A percentile compares a stretch with the other conserved stretches of the same genome.
phyloP scores from a whole-genome alignment of 495 filamentous ascomycete genomes.

The Xanthoparmelia taractica region DNA sequence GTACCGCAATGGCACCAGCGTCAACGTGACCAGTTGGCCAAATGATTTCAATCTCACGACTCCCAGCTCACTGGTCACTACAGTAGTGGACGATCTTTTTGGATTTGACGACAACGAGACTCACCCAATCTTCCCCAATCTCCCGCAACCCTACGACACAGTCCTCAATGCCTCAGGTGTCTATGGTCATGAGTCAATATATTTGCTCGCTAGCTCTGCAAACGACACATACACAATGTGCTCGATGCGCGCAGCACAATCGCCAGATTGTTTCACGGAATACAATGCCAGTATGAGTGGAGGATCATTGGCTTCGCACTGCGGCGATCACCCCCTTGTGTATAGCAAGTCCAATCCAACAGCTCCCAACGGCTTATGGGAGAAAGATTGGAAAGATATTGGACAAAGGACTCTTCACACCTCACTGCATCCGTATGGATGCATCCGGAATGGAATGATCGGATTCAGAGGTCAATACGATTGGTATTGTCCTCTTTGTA shows the following conservation, averaged over 20 bases:
- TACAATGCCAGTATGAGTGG: conserved; percentile 54
- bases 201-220: conserved; percentile 52
- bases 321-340: conserved; percentile 47
- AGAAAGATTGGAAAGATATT: conserved; percentile 51
- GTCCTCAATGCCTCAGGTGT: conserved; percentile 51
- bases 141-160: conserved; percentile 55
- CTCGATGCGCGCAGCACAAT: conserved; percentile 48
- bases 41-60: conserved; percentile 9
- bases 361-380: conserved; percentile 30
- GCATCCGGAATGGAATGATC: too few relatives aligned
- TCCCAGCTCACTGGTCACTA: conserved; percentile 44
- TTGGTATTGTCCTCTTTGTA: too few relatives aligned
- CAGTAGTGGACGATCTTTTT: conserved; percentile 62
- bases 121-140: conserved; percentile 58
- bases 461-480: too few relatives aligned
- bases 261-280: conserved; percentile 52
- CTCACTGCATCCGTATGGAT: too few relatives aligned
- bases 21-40: conserved; percentile 32
- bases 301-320: conserved; percentile 45
- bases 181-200: conserved; percentile 45
- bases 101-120: conserved; percentile 48
- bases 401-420: conserved; percentile 26
- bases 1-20: conserved; percentile 30
- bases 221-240: conserved; percentile 52
- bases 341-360: conserved; percentile 40